Percentiles rank a stretch among this genome's conserved stretches.
These are phyloP conservation scores for Asterochloris sp. DNA, from an alignment of 139 green algal genomes.

Conservation along the genomic window DNA sequence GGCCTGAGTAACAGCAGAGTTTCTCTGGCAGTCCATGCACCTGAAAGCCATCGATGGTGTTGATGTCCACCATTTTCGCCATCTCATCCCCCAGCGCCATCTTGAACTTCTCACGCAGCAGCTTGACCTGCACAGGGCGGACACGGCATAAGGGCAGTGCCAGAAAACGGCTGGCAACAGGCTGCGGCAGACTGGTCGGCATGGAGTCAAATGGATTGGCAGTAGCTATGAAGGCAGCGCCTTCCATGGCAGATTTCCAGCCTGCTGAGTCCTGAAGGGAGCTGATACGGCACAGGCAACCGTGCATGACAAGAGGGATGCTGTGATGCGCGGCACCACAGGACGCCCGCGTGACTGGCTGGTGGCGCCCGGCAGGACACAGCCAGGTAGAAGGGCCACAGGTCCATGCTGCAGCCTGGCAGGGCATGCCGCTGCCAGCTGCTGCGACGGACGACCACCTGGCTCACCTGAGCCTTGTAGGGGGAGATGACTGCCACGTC, in stretches of 20 bases:
- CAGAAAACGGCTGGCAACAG: too few relatives aligned
- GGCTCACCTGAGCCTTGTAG: constrained; percentile 84
- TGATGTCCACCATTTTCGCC: constrained; percentile 78
- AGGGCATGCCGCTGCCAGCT: not conserved
- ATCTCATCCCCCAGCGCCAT: constrained; percentile 53
- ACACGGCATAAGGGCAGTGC: too few relatives aligned
- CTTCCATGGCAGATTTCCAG: too few relatives aligned
- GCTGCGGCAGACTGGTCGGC: too few relatives aligned
- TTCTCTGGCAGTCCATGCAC: constrained; percentile 17
- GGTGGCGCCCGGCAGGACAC: too few relatives aligned
- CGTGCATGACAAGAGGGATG: too few relatives aligned
- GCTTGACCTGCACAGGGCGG: constrained; percentile 50
- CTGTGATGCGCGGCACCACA: too few relatives aligned
- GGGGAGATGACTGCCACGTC: constrained; percentile 86
- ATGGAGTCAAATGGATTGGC: too few relatives aligned
- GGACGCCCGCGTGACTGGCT: too few relatives aligned
- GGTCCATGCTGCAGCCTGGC: not conserved
- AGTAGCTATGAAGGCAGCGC: too few relatives aligned
- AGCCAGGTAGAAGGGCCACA: not conserved
- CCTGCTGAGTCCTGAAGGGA: too few relatives aligned
- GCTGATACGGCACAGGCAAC: too few relatives aligned
- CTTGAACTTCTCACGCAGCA: constrained; percentile 58
- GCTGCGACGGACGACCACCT: not conserved
- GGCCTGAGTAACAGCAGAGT: not conserved
- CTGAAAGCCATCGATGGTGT: constrained; percentile 94